Evolutionary conservation across 164 flowering plant genomes (phyloP).

Genomic region (Umbilicus rupestris): DNA sequence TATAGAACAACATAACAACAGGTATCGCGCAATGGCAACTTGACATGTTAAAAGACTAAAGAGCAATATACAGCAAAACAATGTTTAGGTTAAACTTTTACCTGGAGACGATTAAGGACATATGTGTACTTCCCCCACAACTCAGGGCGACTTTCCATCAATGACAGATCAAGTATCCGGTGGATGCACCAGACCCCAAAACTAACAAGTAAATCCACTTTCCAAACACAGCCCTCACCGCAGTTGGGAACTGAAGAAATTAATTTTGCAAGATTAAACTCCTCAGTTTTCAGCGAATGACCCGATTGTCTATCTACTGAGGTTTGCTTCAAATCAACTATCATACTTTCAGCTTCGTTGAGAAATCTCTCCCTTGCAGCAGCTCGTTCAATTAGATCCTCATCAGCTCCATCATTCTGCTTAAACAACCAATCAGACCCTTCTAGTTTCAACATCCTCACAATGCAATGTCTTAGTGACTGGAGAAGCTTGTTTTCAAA

Average conservation of each 20-base stretch:
- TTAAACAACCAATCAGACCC: conserved; percentile 92
- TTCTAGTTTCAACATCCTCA: conserved; percentile 72
- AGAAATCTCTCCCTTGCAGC: conserved; percentile 74
- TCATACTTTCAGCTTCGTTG: conserved; percentile 57
- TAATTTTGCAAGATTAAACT: conserved; percentile 19
- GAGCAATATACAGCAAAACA: neutral
- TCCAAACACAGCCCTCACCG: conserved; percentile 87
- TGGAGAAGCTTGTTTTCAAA: conserved; percentile 65
- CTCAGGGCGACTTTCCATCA: conserved; percentile 99
- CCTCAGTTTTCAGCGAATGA: conserved; percentile 31
- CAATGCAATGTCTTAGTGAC: conserved; percentile 58
- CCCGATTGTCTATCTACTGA: conserved; percentile 30
- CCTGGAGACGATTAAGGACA: conserved; percentile 97
- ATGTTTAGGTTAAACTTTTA: conserved; percentile 16
- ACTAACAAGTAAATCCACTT: conserved; percentile 57
- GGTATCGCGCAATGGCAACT: no score
- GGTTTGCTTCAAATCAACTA: conserved; percentile 28
- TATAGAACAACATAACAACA: no score
- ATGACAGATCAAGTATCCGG: conserved; percentile 74
- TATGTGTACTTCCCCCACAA: conserved; percentile 98
- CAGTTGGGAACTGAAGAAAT: conserved; percentile 61
- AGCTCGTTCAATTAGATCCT: conserved; percentile 77
- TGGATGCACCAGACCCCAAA: conserved; percentile 98
- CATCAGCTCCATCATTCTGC: conserved; percentile 79
- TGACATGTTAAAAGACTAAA: no score